These are phyloP conservation scores for Monosporascus sp. DNA, from an alignment of 2,329 filamentous ascomycete genomes.

Conservation along the genomic window DNA sequence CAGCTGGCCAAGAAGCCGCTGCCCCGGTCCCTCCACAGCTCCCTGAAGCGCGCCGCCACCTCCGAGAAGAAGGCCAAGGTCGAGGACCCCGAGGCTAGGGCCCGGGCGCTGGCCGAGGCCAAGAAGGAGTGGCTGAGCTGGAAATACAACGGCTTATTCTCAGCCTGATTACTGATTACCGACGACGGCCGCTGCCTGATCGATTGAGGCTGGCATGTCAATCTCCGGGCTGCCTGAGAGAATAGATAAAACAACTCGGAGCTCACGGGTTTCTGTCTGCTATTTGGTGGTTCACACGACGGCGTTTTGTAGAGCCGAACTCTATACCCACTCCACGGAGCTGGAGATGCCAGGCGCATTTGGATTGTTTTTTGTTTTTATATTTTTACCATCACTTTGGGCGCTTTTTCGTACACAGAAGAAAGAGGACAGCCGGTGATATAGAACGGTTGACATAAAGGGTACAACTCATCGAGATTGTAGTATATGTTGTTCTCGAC, in stretches of 20 bases:
- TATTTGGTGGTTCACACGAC: background rate
- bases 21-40: conserved; percentile 23
- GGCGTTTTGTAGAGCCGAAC: background rate
- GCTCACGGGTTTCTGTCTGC: background rate
- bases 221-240: too few species aligned
- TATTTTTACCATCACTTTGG: background rate
- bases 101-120: conserved; percentile 37
- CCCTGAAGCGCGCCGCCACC: conserved; percentile 20
- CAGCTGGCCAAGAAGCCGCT: conserved; percentile 25
- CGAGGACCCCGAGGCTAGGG: conserved; percentile 30
- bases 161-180: too few species aligned
- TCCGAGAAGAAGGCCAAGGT: conserved; percentile 1
- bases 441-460: too few species aligned
- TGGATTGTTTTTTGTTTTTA: background rate
- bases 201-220: too few species aligned
- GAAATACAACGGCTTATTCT: background rate
- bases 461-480: too few species aligned
- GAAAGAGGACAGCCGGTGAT: too few species aligned
- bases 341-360: background rate
- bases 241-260: too few species aligned
- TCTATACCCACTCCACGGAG: background rate
- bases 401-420: background rate
- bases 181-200: too few species aligned
- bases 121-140: conserved; percentile 40
- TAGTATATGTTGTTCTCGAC: too few species aligned